Base-by-base conservation (phyloP, 2,329 filamentous ascomycete genomes). In the Epichloe gansuensis region DNA sequence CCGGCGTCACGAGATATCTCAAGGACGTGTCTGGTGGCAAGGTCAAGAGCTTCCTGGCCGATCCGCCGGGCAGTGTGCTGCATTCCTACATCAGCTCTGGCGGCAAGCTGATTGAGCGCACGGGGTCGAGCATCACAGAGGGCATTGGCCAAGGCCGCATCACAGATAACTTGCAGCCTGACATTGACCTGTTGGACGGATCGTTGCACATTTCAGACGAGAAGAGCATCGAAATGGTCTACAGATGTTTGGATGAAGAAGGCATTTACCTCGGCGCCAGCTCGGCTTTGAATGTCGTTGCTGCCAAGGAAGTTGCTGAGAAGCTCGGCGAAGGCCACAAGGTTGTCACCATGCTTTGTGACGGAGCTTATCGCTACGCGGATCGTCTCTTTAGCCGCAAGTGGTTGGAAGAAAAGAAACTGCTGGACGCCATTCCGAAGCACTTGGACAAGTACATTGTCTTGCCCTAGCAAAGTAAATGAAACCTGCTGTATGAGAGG, bases 141-240 rank as follows among this genome's bases (percentile, higher is more conserved):
- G 93, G 93, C 25, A 98, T 98, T 63, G 93, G 93, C 21, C 93
- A 97, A 73, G 93, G 93, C 39, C 86, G 93, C 50, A 81, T 98
- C 50, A 98, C 93, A n/a, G 88, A 95, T 65, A 98, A 98, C 70
- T 73, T 98, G 58, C 75, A 81, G 69, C 87, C 86, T 4, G 93
- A 98, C 63, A 78, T 98, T 54, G 85, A 78, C 55, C 75, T 95
- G 45, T 64, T 97, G 15, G 93, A 97, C 70, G 91, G 85, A 54
- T 88, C 89, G 38, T 64, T 98, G 62, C 77, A 84, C 66, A 89
- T 98, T 60, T 78, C 82, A 56, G 93, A 98, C 66, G 90, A 93
- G 73, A 91, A 95, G 80, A 94, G 84, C 63, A 91, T 98, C 60
- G 88, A 88, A 70, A 97, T 96, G 93, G 89, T 98, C 45, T 98